Conservation (phyloP, 805 yeast genomes). For the Wickerhamiella brachini region DNA sequence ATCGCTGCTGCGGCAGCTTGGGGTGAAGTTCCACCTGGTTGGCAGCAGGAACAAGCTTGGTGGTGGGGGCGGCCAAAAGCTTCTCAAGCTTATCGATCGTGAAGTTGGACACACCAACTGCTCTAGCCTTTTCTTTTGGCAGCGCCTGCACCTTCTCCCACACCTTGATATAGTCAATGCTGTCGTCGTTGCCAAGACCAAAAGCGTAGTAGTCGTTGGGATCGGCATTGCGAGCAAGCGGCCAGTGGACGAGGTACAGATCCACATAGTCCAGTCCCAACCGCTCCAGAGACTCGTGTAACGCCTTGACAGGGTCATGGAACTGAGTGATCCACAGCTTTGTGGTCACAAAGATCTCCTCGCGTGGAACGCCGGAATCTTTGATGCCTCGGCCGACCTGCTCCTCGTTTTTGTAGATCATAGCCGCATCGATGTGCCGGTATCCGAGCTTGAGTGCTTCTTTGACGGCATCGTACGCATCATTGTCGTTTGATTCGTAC, state of each 20-base stretch:
- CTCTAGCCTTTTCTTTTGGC: slow-evolving; percentile 36
- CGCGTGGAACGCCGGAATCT: slow-evolving; percentile 31
- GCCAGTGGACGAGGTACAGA: slow-evolving; percentile 57
- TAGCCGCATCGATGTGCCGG: slow-evolving; percentile 65
- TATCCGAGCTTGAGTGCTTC: slow-evolving; percentile 52
- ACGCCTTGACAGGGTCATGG: slow-evolving; percentile 32
- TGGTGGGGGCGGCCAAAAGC: slow-evolving; percentile 26
- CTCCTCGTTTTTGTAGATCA: slow-evolving; percentile 46
- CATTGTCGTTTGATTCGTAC: slow-evolving; percentile 10
- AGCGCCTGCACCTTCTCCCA: slow-evolving; percentile 53
- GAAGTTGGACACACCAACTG: slow-evolving; percentile 70
- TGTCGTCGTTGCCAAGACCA: slow-evolving; percentile 12
- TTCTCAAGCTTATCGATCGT: slow-evolving; percentile 39
- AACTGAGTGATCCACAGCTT: slow-evolving; percentile 37
- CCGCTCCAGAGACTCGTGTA: slow-evolving; percentile 36
- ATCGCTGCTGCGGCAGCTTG: slow-evolving; percentile 41
- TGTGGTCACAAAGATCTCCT: slow-evolving; percentile 47
- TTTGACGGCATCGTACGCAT: slow-evolving; percentile 30
- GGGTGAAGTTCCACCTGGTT: slow-evolving; percentile 60
- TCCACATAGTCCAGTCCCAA: slow-evolving; percentile 50
- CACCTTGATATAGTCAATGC: slow-evolving; percentile 35
- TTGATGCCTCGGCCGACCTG: slow-evolving; percentile 47
- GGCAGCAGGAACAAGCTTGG: slow-evolving; percentile 36
- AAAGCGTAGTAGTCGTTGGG: slow-evolving; percentile 25
- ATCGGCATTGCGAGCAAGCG: slow-evolving; percentile 27